Conservation (phyloP, 2,329 filamentous ascomycete genomes). For the Knoxdaviesia capensis region DNA sequence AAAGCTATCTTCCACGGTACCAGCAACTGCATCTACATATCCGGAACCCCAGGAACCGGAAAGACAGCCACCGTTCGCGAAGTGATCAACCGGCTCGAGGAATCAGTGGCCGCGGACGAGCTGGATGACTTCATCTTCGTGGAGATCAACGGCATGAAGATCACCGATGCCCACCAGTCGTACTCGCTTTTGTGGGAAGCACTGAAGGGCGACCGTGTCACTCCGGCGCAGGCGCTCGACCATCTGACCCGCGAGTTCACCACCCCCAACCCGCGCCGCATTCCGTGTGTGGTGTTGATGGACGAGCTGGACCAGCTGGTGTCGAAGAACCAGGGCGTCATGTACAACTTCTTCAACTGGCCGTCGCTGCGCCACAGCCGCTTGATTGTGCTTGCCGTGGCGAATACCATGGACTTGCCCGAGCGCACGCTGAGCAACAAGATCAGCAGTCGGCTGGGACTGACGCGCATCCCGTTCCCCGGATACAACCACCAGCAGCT, state of each 20-base stretch:
- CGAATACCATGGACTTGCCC: slow-evolving; percentile 96
- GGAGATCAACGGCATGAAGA: slow-evolving; percentile 99
- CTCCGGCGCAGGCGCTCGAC: slow-evolving; percentile 76
- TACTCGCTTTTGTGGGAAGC: slow-evolving; percentile 94
- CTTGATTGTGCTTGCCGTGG: slow-evolving; percentile 88
- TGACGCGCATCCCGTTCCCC: slow-evolving; percentile 90
- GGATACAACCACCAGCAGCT: slow-evolving; percentile 95
- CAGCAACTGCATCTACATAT: slow-evolving; percentile 96
- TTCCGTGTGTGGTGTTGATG: slow-evolving; percentile 95
- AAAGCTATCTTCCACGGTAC: slow-evolving; percentile 84
- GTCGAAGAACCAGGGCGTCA: slow-evolving; percentile 96
- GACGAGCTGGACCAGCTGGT: slow-evolving; percentile 96
- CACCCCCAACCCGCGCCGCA: slow-evolving; percentile 71
- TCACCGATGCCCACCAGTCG: slow-evolving; percentile 91
- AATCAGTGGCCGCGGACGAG: slow-evolving; percentile 74
- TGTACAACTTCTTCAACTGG: slow-evolving; percentile 99
- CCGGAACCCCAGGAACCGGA: slow-evolving; percentile 90
- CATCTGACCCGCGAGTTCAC: slow-evolving; percentile 84
- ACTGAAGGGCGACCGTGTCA: slow-evolving; percentile 79
- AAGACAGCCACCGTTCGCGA: slow-evolving; percentile 96
- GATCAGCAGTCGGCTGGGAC: slow-evolving; percentile 72
- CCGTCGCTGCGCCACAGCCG: slow-evolving; percentile 77
- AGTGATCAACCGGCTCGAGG: slow-evolving; percentile 73
- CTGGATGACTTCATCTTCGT: slow-evolving; percentile 98
- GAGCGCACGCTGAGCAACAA: slow-evolving; percentile 96